These are phyloP conservation scores for Mycocalia duriaeana DNA, from an alignment of 1,284 basidiomycete species.

Conservation along the genomic window DNA sequence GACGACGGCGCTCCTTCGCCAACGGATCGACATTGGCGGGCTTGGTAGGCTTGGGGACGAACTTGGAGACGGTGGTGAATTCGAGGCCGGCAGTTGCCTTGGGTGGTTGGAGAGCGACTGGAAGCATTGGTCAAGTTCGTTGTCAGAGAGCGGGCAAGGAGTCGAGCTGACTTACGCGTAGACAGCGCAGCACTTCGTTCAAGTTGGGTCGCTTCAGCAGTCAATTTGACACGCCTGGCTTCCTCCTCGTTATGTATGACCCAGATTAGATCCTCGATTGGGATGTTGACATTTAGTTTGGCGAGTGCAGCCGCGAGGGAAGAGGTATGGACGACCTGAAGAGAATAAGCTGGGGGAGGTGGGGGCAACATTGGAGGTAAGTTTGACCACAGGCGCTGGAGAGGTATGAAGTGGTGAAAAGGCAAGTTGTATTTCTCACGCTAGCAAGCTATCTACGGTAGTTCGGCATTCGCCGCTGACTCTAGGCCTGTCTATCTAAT, in stretches of 20 bases:
- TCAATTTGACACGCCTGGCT: constrained; percentile 6
- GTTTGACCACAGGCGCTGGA: background rate
- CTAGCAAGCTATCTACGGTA: too few species aligned
- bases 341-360: constrained; percentile 9
- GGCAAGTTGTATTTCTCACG: too few species aligned
- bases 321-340: constrained; percentile 9
- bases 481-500: too few species aligned
- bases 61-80: constrained; percentile 8
- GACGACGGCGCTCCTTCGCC: constrained; percentile 17
- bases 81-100: constrained; percentile 9
- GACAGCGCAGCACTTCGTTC: constrained; percentile 2
- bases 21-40: constrained; percentile 14
- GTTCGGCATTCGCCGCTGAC: too few species aligned
- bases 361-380: constrained; percentile 2
- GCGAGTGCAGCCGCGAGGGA: constrained; percentile 14
- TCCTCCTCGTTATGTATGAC: constrained; percentile 10
- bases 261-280: constrained; percentile 12
- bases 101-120: constrained; percentile 15
- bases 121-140: constrained; percentile 8
- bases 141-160: constrained; percentile 10
- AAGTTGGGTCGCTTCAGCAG: constrained; percentile 9
- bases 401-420: too few species aligned
- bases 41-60: constrained; percentile 6
- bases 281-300: constrained; percentile 13
- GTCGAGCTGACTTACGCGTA: constrained; percentile 12